Evolutionary conservation across 306 rosid species (phyloP), one percentile per base, ranked within the genome.

Genomic region (Geum urbanum): DNA sequence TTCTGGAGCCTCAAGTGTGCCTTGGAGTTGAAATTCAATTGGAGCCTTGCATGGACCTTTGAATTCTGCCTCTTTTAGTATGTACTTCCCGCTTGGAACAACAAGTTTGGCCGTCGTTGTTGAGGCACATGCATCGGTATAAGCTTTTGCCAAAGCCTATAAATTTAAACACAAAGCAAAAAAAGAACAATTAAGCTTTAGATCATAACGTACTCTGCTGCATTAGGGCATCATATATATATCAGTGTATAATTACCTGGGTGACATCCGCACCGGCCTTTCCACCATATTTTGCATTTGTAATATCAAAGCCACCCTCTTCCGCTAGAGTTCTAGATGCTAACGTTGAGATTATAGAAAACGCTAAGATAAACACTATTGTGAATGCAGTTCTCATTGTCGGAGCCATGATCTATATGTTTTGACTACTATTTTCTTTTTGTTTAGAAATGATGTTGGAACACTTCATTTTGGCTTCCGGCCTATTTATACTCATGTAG

Each of bases 31-130:
- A 39, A 84, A 0, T 43, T 71, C 82, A 20, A 77, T 61, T 0
- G 80, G 78, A 48, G 77, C 81, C 60, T 78, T 76, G 80, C 88
- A 81, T 15, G 86, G 88, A 0, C 86, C 88, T 24, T 11, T 6
- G 9, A 81, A 27, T 1, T 0, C 45, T 12, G 71, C 60, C 7
- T 22, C 48, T 14, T 32, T 32, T 40, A 81, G 6, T 0, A 18
- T 52, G 67, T 13, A 81, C 15, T 37, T 69, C 18, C 80, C 80
- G 15, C 22, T 32, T 6, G 78, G 79, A 40, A 78, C 7, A 19
- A 72, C 12, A 24, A 84, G 12, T 48, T 8, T 69, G 6, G 83
- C 62, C 4, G 72, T 20, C 8, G 35, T 35, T 2, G 16, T 3
- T 1, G 79, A 39, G 19, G 74, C 74, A 16, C 86, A 82, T n/a